These are phyloP conservation scores for Chlorella vulgaris DNA, from an alignment of 139 green algal species.

Conservation along the genomic window DNA sequence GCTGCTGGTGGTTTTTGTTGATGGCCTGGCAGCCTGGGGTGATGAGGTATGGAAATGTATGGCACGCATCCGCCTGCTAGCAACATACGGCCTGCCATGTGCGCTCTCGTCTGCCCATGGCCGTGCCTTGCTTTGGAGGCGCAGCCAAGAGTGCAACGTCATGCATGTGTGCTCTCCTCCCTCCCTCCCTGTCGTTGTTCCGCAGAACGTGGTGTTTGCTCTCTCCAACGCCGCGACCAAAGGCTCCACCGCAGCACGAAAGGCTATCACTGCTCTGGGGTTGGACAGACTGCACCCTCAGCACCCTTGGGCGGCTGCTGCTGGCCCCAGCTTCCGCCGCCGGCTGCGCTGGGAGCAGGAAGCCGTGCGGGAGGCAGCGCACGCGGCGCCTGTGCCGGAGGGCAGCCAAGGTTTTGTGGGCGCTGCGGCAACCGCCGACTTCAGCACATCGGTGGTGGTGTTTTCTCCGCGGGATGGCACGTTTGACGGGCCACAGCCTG, in stretches of 20 bases:
- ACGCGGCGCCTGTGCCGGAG: not conserved
- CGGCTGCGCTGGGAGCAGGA: slow-evolving; percentile 21
- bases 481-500: slow-evolving; percentile 2
- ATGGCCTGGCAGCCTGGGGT: no score
- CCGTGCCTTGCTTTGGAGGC: no score
- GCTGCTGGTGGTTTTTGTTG: not conserved
- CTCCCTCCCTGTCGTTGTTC: no score
- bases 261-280: slow-evolving; percentile 43
- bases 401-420: not conserved
- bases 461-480: not conserved
- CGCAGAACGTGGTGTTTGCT: slow-evolving; percentile 52
- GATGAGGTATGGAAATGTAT: no score
- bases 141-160: no score
- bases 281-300: slow-evolving; percentile 38
- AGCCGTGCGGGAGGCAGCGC: not conserved
- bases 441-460: not conserved
- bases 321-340: not conserved
- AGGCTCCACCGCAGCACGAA: slow-evolving; percentile 38
- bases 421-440: no score
- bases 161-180: no score
- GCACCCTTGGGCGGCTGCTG: not conserved
- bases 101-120: no score
- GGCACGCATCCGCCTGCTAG: no score
- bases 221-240: slow-evolving; percentile 60
- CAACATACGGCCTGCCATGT: no score